Evolutionary conservation across 83 land plant species (phyloP).

Genomic region (Picea abies): DNA sequence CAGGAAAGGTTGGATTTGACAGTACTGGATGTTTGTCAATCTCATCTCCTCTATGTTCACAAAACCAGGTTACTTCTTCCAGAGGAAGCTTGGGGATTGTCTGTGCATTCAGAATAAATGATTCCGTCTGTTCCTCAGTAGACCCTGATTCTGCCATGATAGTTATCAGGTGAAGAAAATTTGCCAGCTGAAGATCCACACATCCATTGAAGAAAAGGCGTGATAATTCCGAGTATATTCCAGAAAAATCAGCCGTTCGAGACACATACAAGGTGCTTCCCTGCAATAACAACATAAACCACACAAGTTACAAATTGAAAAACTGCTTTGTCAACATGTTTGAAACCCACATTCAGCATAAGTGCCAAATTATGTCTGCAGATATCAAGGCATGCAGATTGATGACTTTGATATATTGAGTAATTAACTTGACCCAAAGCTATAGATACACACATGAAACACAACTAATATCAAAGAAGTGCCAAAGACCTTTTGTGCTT

Average conservation of each 20-base stretch:
- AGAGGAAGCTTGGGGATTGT: slow-evolving; percentile 56
- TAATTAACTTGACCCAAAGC: too few species aligned
- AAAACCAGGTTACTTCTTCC: slow-evolving; percentile 55
- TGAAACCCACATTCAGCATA: background rate
- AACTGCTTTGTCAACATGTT: background rate
- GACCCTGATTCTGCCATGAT: slow-evolving; percentile 79
- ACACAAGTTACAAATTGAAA: background rate
- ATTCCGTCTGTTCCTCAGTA: slow-evolving; percentile 53
- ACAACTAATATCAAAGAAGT: background rate
- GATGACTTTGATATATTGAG: background rate
- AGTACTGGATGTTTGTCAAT: background rate
- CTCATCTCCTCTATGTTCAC: background rate
- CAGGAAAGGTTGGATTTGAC: background rate
- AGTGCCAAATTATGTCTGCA: background rate
- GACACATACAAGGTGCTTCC: slow-evolving; percentile 57
- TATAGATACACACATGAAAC: too few species aligned
- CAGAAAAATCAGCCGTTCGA: slow-evolving; percentile 44
- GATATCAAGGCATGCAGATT: background rate
- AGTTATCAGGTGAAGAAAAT: slow-evolving; percentile 86
- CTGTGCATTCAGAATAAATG: slow-evolving; percentile 64
- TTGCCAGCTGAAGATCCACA: slow-evolving; percentile 67
- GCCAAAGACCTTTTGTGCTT: background rate
- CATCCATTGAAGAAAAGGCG: slow-evolving; percentile 69
- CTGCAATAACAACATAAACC: slow-evolving; percentile 31
- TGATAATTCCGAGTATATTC: slow-evolving; percentile 77